phyloP scores from a whole-genome alignment of 208 protist genomes.

The Strigomonas galati region DNA sequence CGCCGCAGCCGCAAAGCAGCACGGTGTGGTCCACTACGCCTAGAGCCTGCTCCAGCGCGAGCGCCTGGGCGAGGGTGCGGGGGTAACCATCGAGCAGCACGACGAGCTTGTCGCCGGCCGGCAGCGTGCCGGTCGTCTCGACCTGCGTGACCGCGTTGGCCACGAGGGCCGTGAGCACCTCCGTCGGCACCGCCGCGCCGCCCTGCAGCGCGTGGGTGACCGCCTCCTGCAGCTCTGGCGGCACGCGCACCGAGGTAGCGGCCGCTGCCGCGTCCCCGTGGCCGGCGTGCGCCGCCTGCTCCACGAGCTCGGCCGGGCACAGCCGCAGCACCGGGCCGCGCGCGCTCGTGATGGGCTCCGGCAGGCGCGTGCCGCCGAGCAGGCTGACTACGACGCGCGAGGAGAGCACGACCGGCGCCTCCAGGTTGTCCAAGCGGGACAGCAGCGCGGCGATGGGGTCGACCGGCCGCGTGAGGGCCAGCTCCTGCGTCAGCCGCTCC shows the following conservation, averaged over 20 bases:
- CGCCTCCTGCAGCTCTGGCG: constrained; percentile 20
- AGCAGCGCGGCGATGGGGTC: constrained; percentile 27
- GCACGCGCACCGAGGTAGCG: constrained; percentile 14
- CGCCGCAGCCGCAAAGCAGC: constrained; percentile 17
- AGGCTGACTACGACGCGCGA: constrained; percentile 4
- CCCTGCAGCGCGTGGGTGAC: constrained; percentile 13
- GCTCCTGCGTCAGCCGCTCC: constrained; percentile 28
- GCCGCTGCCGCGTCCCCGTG: constrained; percentile 13
- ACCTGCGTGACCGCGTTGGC: constrained; percentile 26
- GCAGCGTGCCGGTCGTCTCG: constrained; percentile 8
- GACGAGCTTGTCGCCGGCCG: constrained; percentile 7
- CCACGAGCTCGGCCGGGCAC: constrained; percentile 18
- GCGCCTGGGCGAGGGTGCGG: constrained; percentile 32
- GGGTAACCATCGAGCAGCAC: constrained; percentile 43
- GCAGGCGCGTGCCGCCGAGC: background rate
- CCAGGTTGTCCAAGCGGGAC: constrained; percentile 31
- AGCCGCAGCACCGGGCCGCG: constrained; percentile 7
- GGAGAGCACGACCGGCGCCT: background rate
- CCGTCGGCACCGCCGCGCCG: constrained; percentile 14
- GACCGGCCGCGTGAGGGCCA: constrained; percentile 24
- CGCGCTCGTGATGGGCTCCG: constrained; percentile 3
- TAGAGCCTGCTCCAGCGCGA: constrained; percentile 30
- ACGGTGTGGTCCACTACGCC: constrained; percentile 21
- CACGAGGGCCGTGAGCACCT: constrained; percentile 24
- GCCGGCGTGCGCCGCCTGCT: constrained; percentile 18